Percentiles rank a stretch among this genome's conserved stretches.
Conservation (phyloP, 257 asterid species). For the Knoxia roxburghii region DNA sequence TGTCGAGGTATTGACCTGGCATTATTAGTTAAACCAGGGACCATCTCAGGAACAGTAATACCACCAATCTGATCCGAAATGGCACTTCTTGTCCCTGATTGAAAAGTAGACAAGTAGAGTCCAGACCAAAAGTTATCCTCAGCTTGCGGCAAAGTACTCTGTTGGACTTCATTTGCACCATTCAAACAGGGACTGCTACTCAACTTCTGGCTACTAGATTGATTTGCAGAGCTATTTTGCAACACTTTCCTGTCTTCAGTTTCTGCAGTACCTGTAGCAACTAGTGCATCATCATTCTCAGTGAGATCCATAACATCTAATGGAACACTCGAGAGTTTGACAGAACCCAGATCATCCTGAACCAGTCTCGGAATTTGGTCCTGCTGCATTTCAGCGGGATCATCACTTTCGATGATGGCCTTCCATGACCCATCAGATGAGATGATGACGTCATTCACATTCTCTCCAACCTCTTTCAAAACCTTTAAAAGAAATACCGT, state of each 20-base stretch:
- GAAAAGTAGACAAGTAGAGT: constrained; percentile 35
- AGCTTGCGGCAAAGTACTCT: constrained; percentile 18
- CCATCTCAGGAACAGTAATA: constrained; percentile 20
- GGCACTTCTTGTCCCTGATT: constrained; percentile 25
- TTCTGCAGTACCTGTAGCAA: constrained; percentile 19
- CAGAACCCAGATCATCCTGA: constrained; percentile 30
- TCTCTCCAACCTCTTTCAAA: constrained; percentile 62
- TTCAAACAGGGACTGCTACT: constrained; percentile 10
- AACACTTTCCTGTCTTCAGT: constrained; percentile 37
- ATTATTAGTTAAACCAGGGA: constrained; percentile 27
- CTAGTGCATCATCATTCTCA: constrained; percentile 40
- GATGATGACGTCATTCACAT: constrained; percentile 42
- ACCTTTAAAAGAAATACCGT: constrained; percentile 41
- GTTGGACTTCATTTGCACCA: constrained; percentile 24
- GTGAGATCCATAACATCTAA: constrained; percentile 57
- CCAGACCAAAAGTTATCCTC: constrained; percentile 52
- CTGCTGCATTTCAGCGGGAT: constrained; percentile 30
- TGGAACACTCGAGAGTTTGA: not conserved
- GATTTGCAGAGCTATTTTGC: constrained; percentile 19
- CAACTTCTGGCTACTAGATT: constrained; percentile 18
- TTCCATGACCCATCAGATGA: constrained; percentile 86
- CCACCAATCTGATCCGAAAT: constrained; percentile 25
- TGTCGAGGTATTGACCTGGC: constrained; percentile 29
- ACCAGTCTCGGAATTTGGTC: constrained; percentile 27
- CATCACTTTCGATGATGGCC: constrained; percentile 44